Evolutionary conservation across 2,329 filamentous ascomycete genomes (phyloP), one percentile per base, ranked within the genome.

Genomic region (Aspergillus spinulosporus): DNA sequence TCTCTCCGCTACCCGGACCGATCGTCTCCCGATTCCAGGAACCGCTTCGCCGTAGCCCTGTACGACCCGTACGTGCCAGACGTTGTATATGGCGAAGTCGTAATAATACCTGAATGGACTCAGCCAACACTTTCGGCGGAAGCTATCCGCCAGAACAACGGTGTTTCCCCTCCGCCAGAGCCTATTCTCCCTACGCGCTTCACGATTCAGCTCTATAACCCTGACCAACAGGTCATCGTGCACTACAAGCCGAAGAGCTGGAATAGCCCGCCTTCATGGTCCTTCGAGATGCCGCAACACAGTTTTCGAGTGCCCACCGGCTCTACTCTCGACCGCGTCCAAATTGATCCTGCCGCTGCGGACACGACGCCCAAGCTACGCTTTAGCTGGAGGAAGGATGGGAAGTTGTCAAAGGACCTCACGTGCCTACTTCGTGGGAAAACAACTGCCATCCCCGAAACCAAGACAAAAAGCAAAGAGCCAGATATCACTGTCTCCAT

Each of bases 401-500:
- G 92, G 60, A 88, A 91, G 62, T 77, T 96, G 53, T 89, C 87
- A 56, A 94, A 89, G 75, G 91, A 96, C 67, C 85, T 96, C 79
- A 91, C 89, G 1, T 97, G 92, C 74, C 92, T 88, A 73, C 82
- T 96, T 76, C 89, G 88, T 0, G 92, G 93, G 12, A 89, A 87
- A 70, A 88, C 85, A 8, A 84, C 88, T 0, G 81, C 83, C 49
- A 70, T 77, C 3, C 68, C 76, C 9, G 84, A 84, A 31, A 85
- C 84, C 26, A 90, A 87, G 74, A 90, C 80, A 63, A 86, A 90
- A 78, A 89, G 82, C 77, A 93, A 90, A 70, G 94, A 99, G 71
- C 93, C 94, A 0, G 94, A 97, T 74, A 97, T 97, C 64, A 92
- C 92, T 0, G 82, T 97, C n/a, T 92, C 91, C 2, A 83, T 97